Evolutionary conservation across 2,329 filamentous ascomycete species (phyloP).

Genomic region (Aspergillus oerlinghausenensis): DNA sequence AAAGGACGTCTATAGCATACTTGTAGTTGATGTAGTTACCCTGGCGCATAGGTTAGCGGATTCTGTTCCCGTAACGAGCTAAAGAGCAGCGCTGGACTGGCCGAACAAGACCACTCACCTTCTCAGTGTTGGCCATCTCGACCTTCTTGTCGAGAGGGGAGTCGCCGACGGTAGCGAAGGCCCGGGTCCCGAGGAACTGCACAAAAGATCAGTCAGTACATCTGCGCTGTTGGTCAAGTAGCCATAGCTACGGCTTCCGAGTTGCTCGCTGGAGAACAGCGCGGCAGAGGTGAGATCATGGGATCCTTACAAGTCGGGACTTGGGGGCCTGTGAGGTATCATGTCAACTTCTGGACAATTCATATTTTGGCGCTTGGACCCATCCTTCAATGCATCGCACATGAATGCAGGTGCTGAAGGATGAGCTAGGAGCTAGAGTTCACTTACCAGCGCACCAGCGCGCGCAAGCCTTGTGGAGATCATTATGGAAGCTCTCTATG

Average conservation of each 20-base stretch:
- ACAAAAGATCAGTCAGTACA: constrained; percentile 26
- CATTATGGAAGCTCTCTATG: constrained; percentile 43
- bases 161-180: constrained; percentile 81
- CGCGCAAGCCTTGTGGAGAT: constrained; percentile 45
- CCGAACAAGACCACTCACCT: constrained; percentile 42
- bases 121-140: constrained; percentile 95
- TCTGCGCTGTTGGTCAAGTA: neutral
- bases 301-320: constrained; percentile 42
- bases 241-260: neutral
- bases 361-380: neutral
- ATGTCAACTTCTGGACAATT: constrained; percentile 17
- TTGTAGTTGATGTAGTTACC: constrained; percentile 97
- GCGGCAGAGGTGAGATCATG: neutral
- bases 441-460: constrained; percentile 45
- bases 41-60: constrained; percentile 31
- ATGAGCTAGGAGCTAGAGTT: constrained; percentile 9
- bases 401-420: constrained; percentile 7
- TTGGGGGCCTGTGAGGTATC: constrained; percentile 35
- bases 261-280: neutral
- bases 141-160: constrained; percentile 90
- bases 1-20: constrained; percentile 31
- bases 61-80: constrained; percentile 6
- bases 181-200: constrained; percentile 60
- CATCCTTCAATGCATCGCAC: constrained; percentile 6
- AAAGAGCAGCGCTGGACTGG: constrained; percentile 16